phyloP scores from a whole-genome alignment of 179 eudicot species.

The Spergularia azorica region DNA sequence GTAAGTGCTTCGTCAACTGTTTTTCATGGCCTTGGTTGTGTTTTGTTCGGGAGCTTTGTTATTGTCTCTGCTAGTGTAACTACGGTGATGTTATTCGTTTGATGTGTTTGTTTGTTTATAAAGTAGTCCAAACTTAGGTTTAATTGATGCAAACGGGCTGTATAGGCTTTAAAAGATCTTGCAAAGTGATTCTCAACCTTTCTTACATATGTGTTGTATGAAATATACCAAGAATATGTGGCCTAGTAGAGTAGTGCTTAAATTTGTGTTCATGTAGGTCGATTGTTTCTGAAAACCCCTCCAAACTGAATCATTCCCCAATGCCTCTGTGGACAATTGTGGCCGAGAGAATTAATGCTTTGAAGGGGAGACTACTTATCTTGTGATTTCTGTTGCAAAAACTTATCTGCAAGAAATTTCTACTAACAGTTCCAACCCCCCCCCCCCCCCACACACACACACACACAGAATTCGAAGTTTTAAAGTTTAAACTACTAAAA shows the following conservation, averaged over 20 bases:
- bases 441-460: too few species aligned
- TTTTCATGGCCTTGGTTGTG: slow-evolving; percentile 4
- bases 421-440: neutral
- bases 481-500: neutral
- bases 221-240: neutral
- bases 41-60: too few species aligned
- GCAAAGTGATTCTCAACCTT: neutral
- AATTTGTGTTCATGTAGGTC: too few species aligned
- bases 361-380: neutral
- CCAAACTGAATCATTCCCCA: neutral
- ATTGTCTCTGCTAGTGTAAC: neutral
- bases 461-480: too few species aligned
- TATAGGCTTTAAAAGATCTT: neutral
- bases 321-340: neutral
- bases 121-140: slow-evolving; percentile 2
- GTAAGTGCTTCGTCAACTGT: slow-evolving; percentile 42
- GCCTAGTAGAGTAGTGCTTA: too few species aligned
- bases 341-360: neutral
- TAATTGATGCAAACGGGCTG: neutral
- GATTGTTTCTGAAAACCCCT: neutral
- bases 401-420: neutral
- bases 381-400: neutral
- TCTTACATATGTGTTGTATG: neutral
- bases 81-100: neutral
- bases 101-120: slow-evolving; percentile 3